These are phyloP conservation scores for Durio zibethinus DNA, from an alignment of 345 rosid species.

Conservation along the genomic window DNA sequence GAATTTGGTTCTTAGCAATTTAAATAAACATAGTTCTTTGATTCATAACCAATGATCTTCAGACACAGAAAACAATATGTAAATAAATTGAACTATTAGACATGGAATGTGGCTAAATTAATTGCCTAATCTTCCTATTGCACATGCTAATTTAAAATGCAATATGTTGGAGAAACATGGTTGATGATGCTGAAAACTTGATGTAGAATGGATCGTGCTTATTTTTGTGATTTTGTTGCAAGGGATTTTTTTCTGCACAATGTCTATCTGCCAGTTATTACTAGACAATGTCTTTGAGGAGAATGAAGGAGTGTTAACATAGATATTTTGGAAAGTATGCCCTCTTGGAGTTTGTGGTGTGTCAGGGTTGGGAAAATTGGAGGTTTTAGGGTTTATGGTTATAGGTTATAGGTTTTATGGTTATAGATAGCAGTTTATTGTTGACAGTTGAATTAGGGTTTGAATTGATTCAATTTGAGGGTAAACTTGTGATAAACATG, in stretches of 20 bases:
- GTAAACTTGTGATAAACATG: neutral
- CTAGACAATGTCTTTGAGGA: neutral
- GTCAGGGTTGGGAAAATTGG: neutral
- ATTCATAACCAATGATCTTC: neutral
- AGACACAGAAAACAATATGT: neutral
- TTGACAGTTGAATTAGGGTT: slow-evolving; percentile 4
- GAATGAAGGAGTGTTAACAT: neutral
- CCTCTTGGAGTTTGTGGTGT: neutral
- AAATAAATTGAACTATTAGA: neutral
- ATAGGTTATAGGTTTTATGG: neutral
- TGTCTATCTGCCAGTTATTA: neutral
- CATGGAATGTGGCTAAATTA: neutral
- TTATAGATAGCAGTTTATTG: neutral
- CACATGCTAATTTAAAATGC: neutral
- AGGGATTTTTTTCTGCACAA: neutral
- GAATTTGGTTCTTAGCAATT: neutral
- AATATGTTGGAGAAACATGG: neutral
- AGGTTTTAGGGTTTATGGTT: no score
- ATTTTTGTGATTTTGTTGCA: neutral
- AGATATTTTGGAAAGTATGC: neutral
- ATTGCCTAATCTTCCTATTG: neutral
- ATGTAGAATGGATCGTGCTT: neutral
- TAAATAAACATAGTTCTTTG: neutral
- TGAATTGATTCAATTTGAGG: neutral
- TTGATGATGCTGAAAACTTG: neutral